These are phyloP conservation scores for Eucalyptus pauciflora DNA, from an alignment of 345 rosid species.

Conservation along the genomic window DNA sequence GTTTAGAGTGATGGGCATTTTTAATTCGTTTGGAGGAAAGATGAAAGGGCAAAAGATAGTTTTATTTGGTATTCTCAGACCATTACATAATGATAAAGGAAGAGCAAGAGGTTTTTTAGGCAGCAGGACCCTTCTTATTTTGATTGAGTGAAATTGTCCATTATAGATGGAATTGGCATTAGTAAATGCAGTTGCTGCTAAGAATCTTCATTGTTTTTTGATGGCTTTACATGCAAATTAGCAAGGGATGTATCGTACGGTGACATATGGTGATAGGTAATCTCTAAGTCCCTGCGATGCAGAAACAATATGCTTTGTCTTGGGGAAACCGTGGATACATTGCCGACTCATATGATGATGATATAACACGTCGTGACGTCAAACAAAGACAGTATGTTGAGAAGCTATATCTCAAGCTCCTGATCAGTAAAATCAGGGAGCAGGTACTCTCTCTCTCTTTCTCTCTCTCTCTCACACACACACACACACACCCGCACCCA, in stretches of 20 bases:
- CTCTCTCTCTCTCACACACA: not conserved
- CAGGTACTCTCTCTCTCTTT: constrained; percentile 19
- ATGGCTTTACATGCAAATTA: not conserved
- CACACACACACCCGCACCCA: not conserved
- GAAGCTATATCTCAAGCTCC: constrained; percentile 48
- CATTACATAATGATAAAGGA: not conserved
- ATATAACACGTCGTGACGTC: constrained; percentile 3
- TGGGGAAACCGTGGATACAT: not conserved
- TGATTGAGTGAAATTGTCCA: not conserved
- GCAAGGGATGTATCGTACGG: not conserved
- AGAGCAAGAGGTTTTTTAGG: not conserved
- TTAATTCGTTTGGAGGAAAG: not conserved
- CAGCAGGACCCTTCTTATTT: not conserved
- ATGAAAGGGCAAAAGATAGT: not conserved
- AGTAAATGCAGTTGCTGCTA: not conserved
- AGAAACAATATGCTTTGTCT: not conserved
- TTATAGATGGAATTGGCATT: not conserved
- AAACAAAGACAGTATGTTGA: constrained; percentile 8
- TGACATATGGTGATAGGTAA: not conserved
- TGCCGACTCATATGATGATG: constrained; percentile 26
- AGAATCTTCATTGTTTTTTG: not conserved
- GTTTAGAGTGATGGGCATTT: not conserved
- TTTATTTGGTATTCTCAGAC: not conserved
- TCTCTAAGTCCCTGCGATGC: not conserved
- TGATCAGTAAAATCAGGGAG: constrained; percentile 58